phyloP scores from a whole-genome alignment of 495 filamentous ascomycete species.

The Daldinia concentrica region DNA sequence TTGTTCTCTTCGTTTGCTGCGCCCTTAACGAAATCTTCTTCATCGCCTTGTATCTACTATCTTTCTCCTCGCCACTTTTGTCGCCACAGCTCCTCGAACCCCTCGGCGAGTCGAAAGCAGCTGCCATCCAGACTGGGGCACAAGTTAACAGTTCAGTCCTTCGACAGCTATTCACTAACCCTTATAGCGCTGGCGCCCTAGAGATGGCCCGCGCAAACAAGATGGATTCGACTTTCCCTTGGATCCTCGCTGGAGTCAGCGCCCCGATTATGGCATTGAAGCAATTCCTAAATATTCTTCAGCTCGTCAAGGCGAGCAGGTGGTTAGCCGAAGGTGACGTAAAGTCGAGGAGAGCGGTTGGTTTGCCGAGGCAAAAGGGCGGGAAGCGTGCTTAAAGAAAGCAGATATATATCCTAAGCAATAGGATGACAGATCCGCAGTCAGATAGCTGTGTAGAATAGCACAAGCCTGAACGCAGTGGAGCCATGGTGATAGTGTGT shows the following conservation, averaged over 20 bases:
- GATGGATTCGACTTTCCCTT: constrained; percentile 77
- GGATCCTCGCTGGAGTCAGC: constrained; percentile 84
- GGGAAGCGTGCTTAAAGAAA: constrained; percentile 27
- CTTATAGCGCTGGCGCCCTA: constrained; percentile 89
- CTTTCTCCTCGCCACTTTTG: constrained; percentile 88
- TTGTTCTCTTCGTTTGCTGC: constrained; percentile 90
- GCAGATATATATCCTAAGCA: not conserved
- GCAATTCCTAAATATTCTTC: constrained; percentile 92
- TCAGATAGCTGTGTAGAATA: constrained; percentile 1
- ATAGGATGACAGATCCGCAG: not conserved
- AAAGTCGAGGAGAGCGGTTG: constrained; percentile 60
- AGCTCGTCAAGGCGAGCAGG: constrained; percentile 90
- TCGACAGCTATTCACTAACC: constrained; percentile 76
- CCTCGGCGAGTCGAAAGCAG: constrained; percentile 56
- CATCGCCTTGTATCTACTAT: constrained; percentile 96
- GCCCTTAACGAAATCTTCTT: constrained; percentile 94
- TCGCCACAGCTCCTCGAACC: constrained; percentile 78
- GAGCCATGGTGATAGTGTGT: constrained; percentile 26
- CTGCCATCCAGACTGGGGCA: constrained; percentile 68
- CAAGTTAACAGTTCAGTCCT: constrained; percentile 70
- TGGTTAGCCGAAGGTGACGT: constrained; percentile 93
- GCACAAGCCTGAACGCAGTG: constrained; percentile 5
- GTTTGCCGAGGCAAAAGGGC: constrained; percentile 58
- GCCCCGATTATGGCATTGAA: constrained; percentile 89
- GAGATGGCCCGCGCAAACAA: constrained; percentile 94